These are phyloP conservation scores for Ogataea nonfermentans DNA, from an alignment of 805 yeast species.

Conservation along the genomic window DNA sequence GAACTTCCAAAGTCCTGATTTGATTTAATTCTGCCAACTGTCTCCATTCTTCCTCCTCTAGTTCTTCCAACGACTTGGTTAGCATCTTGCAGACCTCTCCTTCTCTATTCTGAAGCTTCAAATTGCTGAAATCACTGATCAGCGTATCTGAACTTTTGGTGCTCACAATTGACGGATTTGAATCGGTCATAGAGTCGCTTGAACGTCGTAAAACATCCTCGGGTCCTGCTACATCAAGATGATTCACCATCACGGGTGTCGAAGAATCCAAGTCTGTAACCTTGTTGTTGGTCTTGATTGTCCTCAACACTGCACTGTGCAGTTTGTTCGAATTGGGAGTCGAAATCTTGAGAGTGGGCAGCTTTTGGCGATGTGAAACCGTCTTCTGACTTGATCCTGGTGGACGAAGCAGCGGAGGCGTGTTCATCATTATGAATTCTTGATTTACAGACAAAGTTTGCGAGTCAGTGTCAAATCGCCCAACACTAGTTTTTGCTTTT, in stretches of 20 bases:
- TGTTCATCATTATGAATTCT: slow-evolving; percentile 29
- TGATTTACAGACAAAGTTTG: neutral
- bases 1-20: slow-evolving; percentile 62
- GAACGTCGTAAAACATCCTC: slow-evolving; percentile 2
- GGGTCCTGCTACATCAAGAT: neutral
- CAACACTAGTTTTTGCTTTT: neutral
- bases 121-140: slow-evolving; percentile 7
- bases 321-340: slow-evolving; percentile 10
- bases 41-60: slow-evolving; percentile 79
- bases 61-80: slow-evolving; percentile 30
- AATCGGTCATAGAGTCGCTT: slow-evolving; percentile 10
- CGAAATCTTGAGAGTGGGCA: slow-evolving; percentile 27
- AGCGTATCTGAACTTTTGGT: slow-evolving; percentile 11
- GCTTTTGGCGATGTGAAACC: slow-evolving; percentile 24
- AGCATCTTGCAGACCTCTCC: slow-evolving; percentile 1
- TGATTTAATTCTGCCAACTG: slow-evolving; percentile 52
- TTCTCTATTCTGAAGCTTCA: slow-evolving; percentile 7
- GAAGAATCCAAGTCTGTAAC: slow-evolving; percentile 1
- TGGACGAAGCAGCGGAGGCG: slow-evolving; percentile 45
- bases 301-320: neutral
- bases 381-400: slow-evolving; percentile 41
- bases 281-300: neutral
- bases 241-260: slow-evolving; percentile 10
- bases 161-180: slow-evolving; percentile 8
- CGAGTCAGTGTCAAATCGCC: neutral